These are phyloP conservation scores for Platanthera zijinensis DNA, from an alignment of 106 monocot species.

Conservation along the genomic window DNA sequence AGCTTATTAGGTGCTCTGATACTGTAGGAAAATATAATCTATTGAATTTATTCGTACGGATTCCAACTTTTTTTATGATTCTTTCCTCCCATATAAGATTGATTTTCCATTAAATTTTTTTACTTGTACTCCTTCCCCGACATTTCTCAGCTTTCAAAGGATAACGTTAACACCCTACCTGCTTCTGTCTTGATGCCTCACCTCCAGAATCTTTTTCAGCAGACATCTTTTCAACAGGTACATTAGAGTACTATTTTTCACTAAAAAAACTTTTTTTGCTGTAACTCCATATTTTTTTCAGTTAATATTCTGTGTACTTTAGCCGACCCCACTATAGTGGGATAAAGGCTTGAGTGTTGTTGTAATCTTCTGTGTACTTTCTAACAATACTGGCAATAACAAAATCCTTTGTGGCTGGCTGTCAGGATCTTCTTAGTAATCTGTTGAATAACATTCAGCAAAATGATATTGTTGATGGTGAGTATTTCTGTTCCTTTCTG, in stretches of 20 bases:
- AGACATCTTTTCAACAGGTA: conserved; percentile 92
- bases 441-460: conserved; percentile 78
- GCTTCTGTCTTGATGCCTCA: conserved; percentile 79
- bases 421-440: conserved; percentile 76
- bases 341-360: no score
- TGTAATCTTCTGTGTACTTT: background rate
- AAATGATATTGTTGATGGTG: conserved; percentile 54
- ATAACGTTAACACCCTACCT: conserved; percentile 54
- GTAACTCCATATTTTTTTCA: background rate
- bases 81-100: background rate
- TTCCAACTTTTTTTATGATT: background rate
- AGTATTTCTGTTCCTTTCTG: background rate
- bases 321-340: no score
- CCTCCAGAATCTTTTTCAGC: conserved; percentile 87
- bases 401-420: background rate
- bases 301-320: background rate
- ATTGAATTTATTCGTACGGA: background rate
- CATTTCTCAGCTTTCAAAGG: conserved; percentile 45
- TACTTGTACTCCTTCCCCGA: background rate
- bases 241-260: background rate
- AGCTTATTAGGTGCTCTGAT: no score
- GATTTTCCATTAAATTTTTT: background rate
- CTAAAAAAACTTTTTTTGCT: background rate
- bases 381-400: background rate
- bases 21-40: background rate